Conservation (phyloP, 805 yeast species). For the Debaryomyces castellii region DNA sequence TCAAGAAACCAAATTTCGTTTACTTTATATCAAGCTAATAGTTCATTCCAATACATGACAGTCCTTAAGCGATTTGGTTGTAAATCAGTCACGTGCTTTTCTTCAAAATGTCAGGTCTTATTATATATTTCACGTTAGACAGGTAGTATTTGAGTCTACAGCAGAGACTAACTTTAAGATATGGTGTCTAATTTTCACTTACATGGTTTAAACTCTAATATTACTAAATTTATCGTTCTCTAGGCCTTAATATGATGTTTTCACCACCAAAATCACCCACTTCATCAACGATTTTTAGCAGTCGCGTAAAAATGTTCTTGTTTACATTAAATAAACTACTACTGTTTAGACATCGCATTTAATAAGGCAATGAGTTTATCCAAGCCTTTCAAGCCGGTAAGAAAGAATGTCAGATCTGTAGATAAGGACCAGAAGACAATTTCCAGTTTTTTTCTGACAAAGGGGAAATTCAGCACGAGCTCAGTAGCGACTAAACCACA, state of each 20-base stretch:
- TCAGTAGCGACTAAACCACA: slow-evolving; percentile 6
- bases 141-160: too few relatives aligned
- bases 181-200: too few relatives aligned
- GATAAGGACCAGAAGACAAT: slow-evolving; percentile 22
- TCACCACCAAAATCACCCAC: background rate
- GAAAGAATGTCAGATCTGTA: background rate
- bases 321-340: background rate
- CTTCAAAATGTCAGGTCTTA: too few relatives aligned
- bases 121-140: too few relatives aligned
- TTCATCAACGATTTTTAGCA: background rate
- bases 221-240: too few relatives aligned
- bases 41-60: background rate
- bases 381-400: slow-evolving; percentile 7
- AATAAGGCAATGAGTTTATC: slow-evolving; percentile 3
- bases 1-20: too few relatives aligned
- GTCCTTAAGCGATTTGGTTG: background rate
- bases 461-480: background rate
- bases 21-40: too few relatives aligned
- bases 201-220: too few relatives aligned
- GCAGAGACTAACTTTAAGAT: too few relatives aligned
- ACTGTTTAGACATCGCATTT: background rate
- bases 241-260: too few relatives aligned
- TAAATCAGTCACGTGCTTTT: background rate
- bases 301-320: background rate
- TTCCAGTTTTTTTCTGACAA: slow-evolving; percentile 24